These are phyloP conservation scores for Canavalia ensiformis DNA, from an alignment of 306 rosid genomes.

Conservation along the genomic window DNA sequence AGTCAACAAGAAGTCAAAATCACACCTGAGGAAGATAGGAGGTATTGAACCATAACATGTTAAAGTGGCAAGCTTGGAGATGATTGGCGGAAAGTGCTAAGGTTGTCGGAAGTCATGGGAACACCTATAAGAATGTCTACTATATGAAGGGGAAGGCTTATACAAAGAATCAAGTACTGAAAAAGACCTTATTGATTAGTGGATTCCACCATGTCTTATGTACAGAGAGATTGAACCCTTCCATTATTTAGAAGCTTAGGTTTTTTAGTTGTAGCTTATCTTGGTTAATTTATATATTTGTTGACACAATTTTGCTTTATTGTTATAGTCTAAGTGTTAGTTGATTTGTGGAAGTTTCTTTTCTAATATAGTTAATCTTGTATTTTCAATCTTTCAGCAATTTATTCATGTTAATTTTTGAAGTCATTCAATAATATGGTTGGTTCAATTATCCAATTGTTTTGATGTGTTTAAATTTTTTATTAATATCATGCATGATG, in stretches of 20 bases:
- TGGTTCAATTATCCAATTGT: too few species aligned
- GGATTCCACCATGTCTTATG: background rate
- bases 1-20: background rate
- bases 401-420: background rate
- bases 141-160: background rate
- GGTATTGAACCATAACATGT: background rate
- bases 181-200: background rate
- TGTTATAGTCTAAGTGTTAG: background rate
- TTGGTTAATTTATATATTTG: background rate
- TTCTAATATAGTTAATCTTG: background rate
- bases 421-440: too few species aligned
- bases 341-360: background rate
- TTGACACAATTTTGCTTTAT: background rate
- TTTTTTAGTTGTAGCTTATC: background rate
- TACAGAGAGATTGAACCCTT: background rate
- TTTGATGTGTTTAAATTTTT: too few species aligned
- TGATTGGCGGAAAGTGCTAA: background rate
- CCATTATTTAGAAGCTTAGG: background rate
- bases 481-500: too few species aligned
- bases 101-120: background rate
- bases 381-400: background rate
- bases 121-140: background rate
- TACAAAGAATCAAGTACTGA: background rate
- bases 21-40: background rate
- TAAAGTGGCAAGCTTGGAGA: background rate